Conservation (phyloP, 768 basidiomycete genomes). For the Lentinula raphanica region DNA sequence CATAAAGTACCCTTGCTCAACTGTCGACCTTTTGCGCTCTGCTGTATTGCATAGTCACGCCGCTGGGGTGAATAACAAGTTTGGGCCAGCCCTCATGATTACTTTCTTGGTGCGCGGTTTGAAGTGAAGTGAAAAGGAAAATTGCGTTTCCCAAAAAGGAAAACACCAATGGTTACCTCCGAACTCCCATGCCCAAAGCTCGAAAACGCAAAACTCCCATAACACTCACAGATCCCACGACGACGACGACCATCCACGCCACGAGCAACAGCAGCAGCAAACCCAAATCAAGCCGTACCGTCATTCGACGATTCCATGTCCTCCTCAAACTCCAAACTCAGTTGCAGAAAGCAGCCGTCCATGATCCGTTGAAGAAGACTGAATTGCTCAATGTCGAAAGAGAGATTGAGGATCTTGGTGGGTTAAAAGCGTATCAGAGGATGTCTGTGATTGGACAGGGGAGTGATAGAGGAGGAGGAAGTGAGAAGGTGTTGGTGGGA, state of each 20-base stretch:
- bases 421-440: conserved; percentile 72
- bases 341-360: conserved; percentile 30
- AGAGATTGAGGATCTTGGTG: conserved; percentile 69
- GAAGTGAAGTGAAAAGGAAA: too few relatives aligned
- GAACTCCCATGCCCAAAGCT: not conserved
- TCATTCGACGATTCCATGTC: conserved; percentile 79
- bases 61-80: conserved; percentile 6
- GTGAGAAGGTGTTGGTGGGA: conserved; percentile 68
- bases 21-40: not conserved
- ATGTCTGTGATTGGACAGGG: conserved; percentile 83
- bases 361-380: conserved; percentile 18
- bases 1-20: too few relatives aligned
- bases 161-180: not conserved
- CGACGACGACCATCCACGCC: too few relatives aligned
- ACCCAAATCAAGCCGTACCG: conserved; percentile 50
- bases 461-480: conserved; percentile 80
- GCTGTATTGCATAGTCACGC: not conserved
- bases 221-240: not conserved
- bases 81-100: not conserved
- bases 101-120: too few relatives aligned
- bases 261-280: conserved; percentile 6
- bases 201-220: conserved; percentile 7
- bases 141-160: not conserved
- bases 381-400: conserved; percentile 49
- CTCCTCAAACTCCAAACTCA: conserved; percentile 66